These are phyloP conservation scores for Cylindrotheca fusiformis DNA, from an alignment of 108 stramenopile species.

Conservation along the genomic window DNA sequence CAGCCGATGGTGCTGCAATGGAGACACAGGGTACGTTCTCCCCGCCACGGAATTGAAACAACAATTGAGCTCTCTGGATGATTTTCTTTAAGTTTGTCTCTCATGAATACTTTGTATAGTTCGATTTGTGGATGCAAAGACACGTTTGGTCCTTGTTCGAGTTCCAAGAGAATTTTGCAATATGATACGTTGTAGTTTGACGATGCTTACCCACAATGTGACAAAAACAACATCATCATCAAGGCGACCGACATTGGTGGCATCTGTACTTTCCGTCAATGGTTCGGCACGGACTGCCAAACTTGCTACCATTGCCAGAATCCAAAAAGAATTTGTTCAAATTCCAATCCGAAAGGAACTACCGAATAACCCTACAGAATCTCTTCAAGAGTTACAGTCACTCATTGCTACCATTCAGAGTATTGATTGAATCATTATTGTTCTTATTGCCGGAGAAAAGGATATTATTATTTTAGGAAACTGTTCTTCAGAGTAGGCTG, in stretches of 20 bases:
- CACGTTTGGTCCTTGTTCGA: conserved; percentile 48
- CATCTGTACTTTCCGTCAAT: conserved; percentile 47
- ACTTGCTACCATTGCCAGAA: conserved; percentile 38
- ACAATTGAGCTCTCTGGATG: no score
- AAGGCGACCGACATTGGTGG: conserved; percentile 29
- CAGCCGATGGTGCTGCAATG: conserved; percentile 12
- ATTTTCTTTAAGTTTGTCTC: no score
- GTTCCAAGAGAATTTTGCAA: conserved; percentile 47
- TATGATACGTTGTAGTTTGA: conserved; percentile 43
- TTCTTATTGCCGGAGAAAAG: no score
- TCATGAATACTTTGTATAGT: no score
- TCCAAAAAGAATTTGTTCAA: conserved; percentile 27
- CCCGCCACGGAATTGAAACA: no score
- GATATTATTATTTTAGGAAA: no score
- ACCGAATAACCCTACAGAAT: not conserved
- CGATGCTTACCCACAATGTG: conserved; percentile 10
- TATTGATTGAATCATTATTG: conserved; percentile 30
- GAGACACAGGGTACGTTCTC: conserved; percentile 26
- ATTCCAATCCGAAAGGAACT: not conserved
- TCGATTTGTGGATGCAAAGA: conserved; percentile 48
- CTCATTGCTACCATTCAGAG: conserved; percentile 6
- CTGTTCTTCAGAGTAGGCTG: no score
- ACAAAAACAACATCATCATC: no score
- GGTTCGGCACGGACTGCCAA: conserved; percentile 70
- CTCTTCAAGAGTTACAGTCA: not conserved